Evolutionary conservation across 108 stramenopile genomes (phyloP).

Genomic region (Epithemia pelagica): DNA sequence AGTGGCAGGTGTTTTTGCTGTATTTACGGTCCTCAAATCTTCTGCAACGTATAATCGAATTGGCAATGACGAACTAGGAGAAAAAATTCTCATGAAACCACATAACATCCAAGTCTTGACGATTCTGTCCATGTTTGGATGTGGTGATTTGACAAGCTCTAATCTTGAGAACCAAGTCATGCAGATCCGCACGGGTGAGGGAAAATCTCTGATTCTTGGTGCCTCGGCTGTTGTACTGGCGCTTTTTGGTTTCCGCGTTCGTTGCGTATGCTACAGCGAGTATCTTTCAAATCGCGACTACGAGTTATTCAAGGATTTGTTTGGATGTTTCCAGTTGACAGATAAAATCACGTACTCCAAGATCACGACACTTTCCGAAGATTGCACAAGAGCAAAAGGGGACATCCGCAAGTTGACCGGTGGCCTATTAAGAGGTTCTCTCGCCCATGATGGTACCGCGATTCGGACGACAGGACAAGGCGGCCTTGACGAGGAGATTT

Average conservation of each 20-base stretch:
- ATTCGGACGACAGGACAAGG: neutral
- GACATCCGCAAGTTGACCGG: neutral
- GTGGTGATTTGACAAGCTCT: neutral
- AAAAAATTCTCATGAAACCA: conserved; percentile 17
- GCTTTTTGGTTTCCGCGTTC: conserved; percentile 1
- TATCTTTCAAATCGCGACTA: conserved; percentile 8
- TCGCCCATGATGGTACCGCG: neutral
- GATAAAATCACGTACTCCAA: neutral
- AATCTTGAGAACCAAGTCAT: conserved; percentile 7
- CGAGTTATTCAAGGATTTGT: neutral
- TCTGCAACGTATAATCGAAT: conserved; percentile 51
- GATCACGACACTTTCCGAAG: neutral
- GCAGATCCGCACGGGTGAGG: conserved; percentile 11
- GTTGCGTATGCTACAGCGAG: conserved; percentile 10
- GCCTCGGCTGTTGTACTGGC: conserved; percentile 3
- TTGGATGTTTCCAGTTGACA: conserved; percentile 1
- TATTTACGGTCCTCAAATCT: conserved; percentile 55
- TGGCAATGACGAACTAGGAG: conserved; percentile 25
- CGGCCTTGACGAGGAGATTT: neutral
- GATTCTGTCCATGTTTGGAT: conserved; percentile 5
- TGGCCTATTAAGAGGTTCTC: neutral
- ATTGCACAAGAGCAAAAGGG: neutral
- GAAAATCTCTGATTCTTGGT: conserved; percentile 10
- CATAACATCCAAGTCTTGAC: conserved; percentile 12
- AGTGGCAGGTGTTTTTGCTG: conserved; percentile 44